phyloP scores from a whole-genome alignment of 2,329 filamentous ascomycete species.

The Colletotrichum melonis region DNA sequence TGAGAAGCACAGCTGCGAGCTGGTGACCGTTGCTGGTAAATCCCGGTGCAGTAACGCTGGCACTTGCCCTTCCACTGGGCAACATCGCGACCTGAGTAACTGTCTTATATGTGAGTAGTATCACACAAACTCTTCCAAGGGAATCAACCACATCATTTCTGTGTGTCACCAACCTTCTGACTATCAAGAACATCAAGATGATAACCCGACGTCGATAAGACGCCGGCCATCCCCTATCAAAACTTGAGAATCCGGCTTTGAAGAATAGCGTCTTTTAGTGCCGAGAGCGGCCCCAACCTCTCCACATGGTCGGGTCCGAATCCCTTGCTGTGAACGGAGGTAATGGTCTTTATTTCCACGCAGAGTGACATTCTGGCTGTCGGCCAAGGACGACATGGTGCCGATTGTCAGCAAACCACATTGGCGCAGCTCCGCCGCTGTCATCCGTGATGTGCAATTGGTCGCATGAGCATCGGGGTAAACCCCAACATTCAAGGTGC shows the following conservation, averaged over 20 bases:
- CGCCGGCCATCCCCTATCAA: background rate
- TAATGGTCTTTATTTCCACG: background rate
- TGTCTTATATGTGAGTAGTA: background rate
- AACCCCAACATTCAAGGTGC: background rate
- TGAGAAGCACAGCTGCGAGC: background rate
- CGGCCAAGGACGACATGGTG: background rate
- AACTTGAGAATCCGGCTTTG: background rate
- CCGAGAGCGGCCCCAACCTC: background rate
- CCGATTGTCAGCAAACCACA: background rate
- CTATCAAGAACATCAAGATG: background rate
- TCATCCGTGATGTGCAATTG: background rate
- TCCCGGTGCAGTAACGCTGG: background rate
- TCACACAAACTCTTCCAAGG: background rate
- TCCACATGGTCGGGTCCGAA: background rate
- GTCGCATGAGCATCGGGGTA: background rate
- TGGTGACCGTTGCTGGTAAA: background rate
- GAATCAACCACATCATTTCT: background rate
- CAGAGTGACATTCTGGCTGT: background rate
- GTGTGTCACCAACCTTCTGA: background rate
- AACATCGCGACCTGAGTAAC: background rate
- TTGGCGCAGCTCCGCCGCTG: background rate
- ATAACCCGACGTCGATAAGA: background rate
- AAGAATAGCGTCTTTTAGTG: background rate
- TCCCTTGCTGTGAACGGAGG: background rate
- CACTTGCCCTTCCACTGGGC: background rate